These are phyloP conservation scores for Kluyveromyces nonfermentans DNA, from an alignment of 805 yeast genomes.

Conservation along the genomic window DNA sequence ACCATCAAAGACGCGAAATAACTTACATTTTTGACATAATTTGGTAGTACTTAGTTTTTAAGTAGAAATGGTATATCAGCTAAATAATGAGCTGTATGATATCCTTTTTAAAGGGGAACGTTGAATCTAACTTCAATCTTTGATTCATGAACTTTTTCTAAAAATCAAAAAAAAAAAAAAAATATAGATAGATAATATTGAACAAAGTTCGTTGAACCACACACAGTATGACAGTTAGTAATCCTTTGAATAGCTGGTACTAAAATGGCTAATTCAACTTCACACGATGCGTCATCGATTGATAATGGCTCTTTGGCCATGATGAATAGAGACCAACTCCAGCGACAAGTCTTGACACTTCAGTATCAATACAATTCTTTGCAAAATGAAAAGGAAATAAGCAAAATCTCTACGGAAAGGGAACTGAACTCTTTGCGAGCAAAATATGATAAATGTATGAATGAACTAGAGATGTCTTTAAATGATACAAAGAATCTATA, in stretches of 20 bases:
- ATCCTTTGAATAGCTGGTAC: conserved; percentile 17
- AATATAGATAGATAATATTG: too few relatives aligned
- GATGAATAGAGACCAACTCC: conserved; percentile 5
- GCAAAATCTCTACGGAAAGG: conserved; percentile 16
- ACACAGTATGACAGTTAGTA: too few relatives aligned
- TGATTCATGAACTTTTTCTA: neutral
- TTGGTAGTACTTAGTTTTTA: neutral
- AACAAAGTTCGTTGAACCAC: too few relatives aligned
- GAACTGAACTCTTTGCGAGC: conserved; percentile 18
- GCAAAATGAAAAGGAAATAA: conserved; percentile 32
- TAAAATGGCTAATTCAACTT: conserved; percentile 13
- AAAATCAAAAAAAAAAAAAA: neutral
- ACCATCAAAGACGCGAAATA: neutral
- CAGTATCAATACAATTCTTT: conserved; percentile 32
- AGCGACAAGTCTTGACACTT: conserved; percentile 22
- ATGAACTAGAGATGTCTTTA: conserved; percentile 25
- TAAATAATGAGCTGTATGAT: neutral
- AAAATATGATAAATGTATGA: conserved; percentile 27
- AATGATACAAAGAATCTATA: conserved; percentile 30
- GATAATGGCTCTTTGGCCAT: conserved; percentile 5
- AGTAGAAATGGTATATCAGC: neutral
- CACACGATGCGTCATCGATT: conserved; percentile 7
- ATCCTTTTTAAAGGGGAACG: neutral
- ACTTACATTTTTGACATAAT: neutral
- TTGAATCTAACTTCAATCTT: neutral